Base-by-base conservation (phyloP, 2,329 filamentous ascomycete genomes). In the Fusarium sp. region DNA sequence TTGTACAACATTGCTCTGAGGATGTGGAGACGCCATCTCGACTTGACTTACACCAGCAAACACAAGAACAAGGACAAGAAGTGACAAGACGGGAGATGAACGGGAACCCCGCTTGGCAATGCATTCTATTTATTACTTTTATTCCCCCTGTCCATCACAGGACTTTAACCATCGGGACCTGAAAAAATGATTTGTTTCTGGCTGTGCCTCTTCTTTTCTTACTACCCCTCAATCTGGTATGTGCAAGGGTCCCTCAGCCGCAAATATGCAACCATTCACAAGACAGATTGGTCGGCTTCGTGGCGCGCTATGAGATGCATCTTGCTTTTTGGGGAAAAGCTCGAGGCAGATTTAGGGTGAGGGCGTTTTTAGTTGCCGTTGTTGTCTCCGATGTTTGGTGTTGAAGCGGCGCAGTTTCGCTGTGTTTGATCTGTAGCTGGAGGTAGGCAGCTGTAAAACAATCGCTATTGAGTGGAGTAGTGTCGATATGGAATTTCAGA, bases 221-320 rank as follows among this genome's bases (percentile, higher is more conserved):
- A 54, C 68, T 60, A 31, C 63, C 29, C 62, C 48, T 63, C 57
- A 27, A 48, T 39, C 54, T 51, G 62, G 52, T 29, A 70, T 59
- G 69, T 37, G 49, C 51, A 25, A 68, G 51, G 67, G 35, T 31
- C 35, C 27, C 54, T 72, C 70, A 72, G 70, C 70, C 70, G 70
- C 69, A 72, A 38, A 72, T 44, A 2, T 14, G 25, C 41, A 69
- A 58, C 70, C 70, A 72, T 56, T 72, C 63, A 69, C 14, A 61
- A 15, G 27, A 18, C 42, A 11, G 10, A 12, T 3, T 29, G 4
- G 10, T 46, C 14, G 4, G 19, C 58, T 58, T 59, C 39, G 69
- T 72, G 69, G 69, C 69, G 69, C 70, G 64, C 70, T 72, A 72
- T 51, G 51, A 51, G 23, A 62, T 45, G 63, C 63, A 46, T 19